phyloP scores from a whole-genome alignment of 331 rosid species.

The Saraca asoca region DNA sequence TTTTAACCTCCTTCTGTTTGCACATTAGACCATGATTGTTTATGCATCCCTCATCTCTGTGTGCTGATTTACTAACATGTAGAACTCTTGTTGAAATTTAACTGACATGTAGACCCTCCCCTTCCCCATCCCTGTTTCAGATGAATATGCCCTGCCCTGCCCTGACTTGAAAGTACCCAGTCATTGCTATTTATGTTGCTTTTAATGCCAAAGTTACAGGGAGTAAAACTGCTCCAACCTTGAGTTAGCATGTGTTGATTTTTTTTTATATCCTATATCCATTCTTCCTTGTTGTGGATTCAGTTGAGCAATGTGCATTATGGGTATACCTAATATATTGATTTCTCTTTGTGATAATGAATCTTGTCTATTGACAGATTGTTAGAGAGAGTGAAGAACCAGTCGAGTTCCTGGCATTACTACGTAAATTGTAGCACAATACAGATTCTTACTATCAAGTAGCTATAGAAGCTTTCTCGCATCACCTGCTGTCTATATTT shows the following conservation, averaged over 20 bases:
- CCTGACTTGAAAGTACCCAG: neutral
- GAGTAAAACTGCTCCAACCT: neutral
- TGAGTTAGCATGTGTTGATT: neutral
- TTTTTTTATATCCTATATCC: conserved; percentile 11
- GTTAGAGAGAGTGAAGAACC: conserved; percentile 88
- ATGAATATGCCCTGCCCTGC: neutral
- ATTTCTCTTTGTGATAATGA: conserved; percentile 28
- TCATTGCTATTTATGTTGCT: neutral
- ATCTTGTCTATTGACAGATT: conserved; percentile 51
- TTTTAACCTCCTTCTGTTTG: conserved; percentile 1
- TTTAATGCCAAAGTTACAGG: conserved; percentile 1
- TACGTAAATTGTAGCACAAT: conserved; percentile 60
- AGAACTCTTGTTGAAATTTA: too few relatives aligned
- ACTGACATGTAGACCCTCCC: neutral
- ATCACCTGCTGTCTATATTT: conserved; percentile 44
- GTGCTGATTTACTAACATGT: neutral
- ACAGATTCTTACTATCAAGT: conserved; percentile 39
- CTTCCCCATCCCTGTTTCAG: too few relatives aligned
- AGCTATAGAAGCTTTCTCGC: conserved; percentile 30
- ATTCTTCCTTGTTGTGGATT: conserved; percentile 12
- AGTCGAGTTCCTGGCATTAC: conserved; percentile 57
- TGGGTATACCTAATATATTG: conserved; percentile 15
- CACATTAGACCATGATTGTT: neutral
- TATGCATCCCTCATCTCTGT: neutral
- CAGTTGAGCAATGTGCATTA: conserved; percentile 23